These are phyloP conservation scores for Pseudogymnoascus sp. DNA, from an alignment of 2,329 filamentous ascomycete genomes.

Conservation along the genomic window DNA sequence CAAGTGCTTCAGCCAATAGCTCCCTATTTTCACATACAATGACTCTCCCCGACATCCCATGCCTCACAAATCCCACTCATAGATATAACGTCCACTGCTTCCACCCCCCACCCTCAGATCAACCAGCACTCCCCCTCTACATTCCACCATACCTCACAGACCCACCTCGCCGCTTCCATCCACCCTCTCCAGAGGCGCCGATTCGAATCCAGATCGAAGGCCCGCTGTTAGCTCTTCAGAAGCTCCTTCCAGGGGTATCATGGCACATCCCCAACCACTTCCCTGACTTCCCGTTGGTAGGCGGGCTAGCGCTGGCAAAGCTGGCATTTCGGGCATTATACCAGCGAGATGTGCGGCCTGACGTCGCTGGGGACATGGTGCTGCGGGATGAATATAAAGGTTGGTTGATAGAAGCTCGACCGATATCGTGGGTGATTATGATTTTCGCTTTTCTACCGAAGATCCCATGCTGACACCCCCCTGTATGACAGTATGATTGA, in stretches of 20 bases:
- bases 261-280: constrained; percentile 8
- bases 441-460: not conserved
- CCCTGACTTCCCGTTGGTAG: constrained; percentile 7
- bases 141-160: constrained; percentile 10
- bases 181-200: constrained; percentile 6
- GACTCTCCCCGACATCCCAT: constrained; percentile 12
- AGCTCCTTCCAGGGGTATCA: constrained; percentile 14
- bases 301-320: constrained; percentile 11
- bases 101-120: constrained; percentile 12
- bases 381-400: constrained; percentile 13
- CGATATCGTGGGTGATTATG: constrained; percentile 6
- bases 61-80: constrained; percentile 12
- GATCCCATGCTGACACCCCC: not conserved
- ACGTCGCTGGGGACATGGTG: constrained; percentile 11
- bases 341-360: constrained; percentile 8
- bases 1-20: not conserved
- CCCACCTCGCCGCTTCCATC: constrained; percentile 10
- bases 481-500: constrained; percentile 16
- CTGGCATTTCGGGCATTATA: constrained; percentile 12
- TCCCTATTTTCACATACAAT: not conserved
- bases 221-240: constrained; percentile 13
- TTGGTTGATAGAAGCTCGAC: constrained; percentile 11
- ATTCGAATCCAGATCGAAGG: constrained; percentile 13
- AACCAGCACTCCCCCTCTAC: constrained; percentile 12
- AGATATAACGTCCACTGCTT: constrained; percentile 14